These are phyloP conservation scores for Hypoxylon sp. DNA, from an alignment of 2,329 filamentous ascomycete species.

Conservation along the genomic window DNA sequence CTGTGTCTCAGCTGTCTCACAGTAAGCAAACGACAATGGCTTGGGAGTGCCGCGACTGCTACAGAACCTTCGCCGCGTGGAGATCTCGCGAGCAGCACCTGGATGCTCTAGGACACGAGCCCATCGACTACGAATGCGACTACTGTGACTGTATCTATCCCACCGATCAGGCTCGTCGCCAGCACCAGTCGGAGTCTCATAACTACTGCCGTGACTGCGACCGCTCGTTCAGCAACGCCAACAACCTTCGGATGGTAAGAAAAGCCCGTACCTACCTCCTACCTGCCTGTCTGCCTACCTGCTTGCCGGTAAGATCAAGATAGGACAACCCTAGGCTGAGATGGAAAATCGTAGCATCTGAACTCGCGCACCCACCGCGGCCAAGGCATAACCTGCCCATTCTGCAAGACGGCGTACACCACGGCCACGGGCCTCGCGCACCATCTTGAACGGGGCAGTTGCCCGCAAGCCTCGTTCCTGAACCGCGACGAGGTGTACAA, in stretches of 20 bases:
- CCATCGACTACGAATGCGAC: constrained; percentile 15
- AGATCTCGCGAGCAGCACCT: constrained; percentile 7
- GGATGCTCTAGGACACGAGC: neutral
- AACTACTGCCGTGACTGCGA: constrained; percentile 20
- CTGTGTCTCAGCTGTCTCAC: neutral
- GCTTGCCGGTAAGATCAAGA: neutral
- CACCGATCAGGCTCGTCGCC: neutral
- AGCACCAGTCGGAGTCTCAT: constrained; percentile 16
- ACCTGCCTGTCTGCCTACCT: neutral
- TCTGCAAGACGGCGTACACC: constrained; percentile 21
- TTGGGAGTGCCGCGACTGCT: constrained; percentile 11
- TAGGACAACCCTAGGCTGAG: neutral
- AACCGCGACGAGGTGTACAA: constrained; percentile 34
- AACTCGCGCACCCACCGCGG: constrained; percentile 26
- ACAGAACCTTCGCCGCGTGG: constrained; percentile 4
- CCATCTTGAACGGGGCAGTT: constrained; percentile 29
- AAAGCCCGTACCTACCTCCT: neutral
- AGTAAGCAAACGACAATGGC: constrained; percentile 15
- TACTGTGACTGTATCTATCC: neutral
- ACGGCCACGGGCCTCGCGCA: constrained; percentile 34
- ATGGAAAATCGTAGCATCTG: constrained; percentile 6
- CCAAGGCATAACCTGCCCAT: constrained; percentile 11
- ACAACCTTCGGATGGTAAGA: constrained; percentile 34
- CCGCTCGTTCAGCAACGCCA: constrained; percentile 4
- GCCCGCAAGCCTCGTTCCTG: constrained; percentile 20